Evolutionary conservation across 2,329 filamentous ascomycete species (phyloP).

Genomic region (Parastagonospora avenae): DNA sequence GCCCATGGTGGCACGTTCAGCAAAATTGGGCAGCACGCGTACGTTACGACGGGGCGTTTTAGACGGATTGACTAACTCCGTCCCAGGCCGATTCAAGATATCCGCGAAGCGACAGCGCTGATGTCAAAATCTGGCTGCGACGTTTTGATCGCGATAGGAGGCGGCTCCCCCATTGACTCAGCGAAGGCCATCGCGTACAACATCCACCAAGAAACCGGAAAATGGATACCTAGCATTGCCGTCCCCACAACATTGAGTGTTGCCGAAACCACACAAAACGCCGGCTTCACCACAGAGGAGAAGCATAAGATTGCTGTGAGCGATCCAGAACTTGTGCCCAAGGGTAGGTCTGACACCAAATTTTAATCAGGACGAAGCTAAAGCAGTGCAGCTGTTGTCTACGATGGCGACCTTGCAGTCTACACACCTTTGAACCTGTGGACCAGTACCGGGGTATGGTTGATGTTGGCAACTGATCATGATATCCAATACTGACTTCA

Average conservation of each 20-base stretch:
- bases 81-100: conserved; percentile 41
- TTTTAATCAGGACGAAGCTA: conserved; percentile 1
- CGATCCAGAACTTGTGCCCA: conserved; percentile 51
- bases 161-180: conserved; percentile 60
- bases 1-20: conserved; percentile 60
- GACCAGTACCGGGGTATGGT: conserved; percentile 54
- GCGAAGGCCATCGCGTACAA: conserved; percentile 48
- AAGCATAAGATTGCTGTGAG: conserved; percentile 58
- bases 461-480: no score
- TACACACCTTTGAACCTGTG: conserved; percentile 59
- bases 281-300: conserved; percentile 58
- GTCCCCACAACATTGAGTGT: conserved; percentile 53
- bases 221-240: conserved; percentile 46
- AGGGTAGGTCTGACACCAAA: conserved; percentile 24
- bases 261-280: conserved; percentile 59
- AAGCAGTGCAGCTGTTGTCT: conserved; percentile 53
- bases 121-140: conserved; percentile 46
- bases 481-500: conserved; percentile 6
- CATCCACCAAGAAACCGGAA: conserved; percentile 45
- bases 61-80: conserved; percentile 8
- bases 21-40: conserved; percentile 62
- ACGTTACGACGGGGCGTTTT: conserved; percentile 29
- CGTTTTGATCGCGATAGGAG: conserved; percentile 45
- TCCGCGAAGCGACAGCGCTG: conserved; percentile 40
- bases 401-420: conserved; percentile 58